Conservation (phyloP, 1,139 yeast genomes). For the Diutina siamensis region DNA sequence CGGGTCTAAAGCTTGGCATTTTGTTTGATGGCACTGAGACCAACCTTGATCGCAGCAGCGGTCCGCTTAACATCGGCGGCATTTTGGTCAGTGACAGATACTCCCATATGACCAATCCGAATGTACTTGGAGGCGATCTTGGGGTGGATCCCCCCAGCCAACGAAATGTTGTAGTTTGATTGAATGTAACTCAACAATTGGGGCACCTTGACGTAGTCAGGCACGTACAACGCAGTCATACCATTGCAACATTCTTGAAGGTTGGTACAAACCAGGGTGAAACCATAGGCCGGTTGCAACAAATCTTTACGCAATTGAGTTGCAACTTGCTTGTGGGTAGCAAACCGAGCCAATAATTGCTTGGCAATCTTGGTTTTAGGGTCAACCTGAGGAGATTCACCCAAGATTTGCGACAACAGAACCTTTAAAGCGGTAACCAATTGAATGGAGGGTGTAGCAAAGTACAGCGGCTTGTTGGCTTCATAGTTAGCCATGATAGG, state of each 20-base stretch:
- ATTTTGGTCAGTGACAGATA: constrained; percentile 2
- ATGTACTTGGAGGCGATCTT: constrained; percentile 5
- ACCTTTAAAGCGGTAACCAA: constrained; percentile 6
- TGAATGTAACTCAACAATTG: constrained; percentile 3
- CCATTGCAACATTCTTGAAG: constrained; percentile 5
- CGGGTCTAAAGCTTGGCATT: background rate
- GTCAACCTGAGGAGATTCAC: background rate
- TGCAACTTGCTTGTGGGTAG: constrained; percentile 2
- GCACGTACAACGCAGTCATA: constrained; percentile 7
- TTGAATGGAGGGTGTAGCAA: constrained; percentile 7
- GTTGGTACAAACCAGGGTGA: background rate
- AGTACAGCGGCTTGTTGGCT: constrained; percentile 6
- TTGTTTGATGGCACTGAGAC: background rate
- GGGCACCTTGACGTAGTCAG: constrained; percentile 2
- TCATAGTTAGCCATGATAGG: constrained; percentile 7
- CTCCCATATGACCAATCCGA: constrained; percentile 7
- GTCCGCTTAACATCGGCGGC: constrained; percentile 6
- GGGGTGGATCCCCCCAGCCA: constrained; percentile 7
- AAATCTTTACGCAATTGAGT: background rate
- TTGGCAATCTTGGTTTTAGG: background rate
- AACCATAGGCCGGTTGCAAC: background rate
- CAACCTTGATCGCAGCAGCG: constrained; percentile 6
- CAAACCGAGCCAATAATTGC: background rate
- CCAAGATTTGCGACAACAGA: constrained; percentile 4
- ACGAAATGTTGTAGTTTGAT: constrained; percentile 2